phyloP scores from a whole-genome alignment of 352 stramenopile genomes.

The Phytophthora niederhauseri region DNA sequence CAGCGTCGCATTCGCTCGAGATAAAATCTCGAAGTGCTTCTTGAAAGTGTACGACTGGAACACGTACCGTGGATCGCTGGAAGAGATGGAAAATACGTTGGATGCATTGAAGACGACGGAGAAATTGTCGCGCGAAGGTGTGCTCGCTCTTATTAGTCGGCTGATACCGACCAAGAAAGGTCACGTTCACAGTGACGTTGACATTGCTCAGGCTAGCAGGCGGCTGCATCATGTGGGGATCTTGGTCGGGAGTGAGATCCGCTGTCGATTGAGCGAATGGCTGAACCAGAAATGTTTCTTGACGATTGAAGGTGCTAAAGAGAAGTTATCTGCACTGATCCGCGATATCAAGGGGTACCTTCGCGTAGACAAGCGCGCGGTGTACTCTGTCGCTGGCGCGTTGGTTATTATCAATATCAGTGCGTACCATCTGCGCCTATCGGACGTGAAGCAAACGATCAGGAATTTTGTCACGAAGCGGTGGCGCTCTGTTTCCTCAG shows the following conservation, averaged over 20 bases:
- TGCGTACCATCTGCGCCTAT: not conserved
- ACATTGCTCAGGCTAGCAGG: not conserved
- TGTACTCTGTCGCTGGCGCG: no score
- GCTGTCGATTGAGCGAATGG: not conserved
- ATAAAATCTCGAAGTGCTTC: not conserved
- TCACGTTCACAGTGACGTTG: not conserved
- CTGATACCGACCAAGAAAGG: not conserved
- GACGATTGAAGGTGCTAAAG: not conserved
- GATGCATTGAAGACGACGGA: not conserved
- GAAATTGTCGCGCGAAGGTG: not conserved
- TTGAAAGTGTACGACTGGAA: not conserved
- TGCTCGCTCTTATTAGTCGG: not conserved
- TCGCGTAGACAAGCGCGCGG: not conserved
- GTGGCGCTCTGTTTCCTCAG: not conserved
- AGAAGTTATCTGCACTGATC: not conserved
- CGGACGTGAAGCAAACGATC: not conserved
- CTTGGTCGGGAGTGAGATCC: not conserved
- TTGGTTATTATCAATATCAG: not conserved
- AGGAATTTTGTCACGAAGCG: not conserved
- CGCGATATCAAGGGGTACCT: not conserved
- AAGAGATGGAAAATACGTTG: not conserved
- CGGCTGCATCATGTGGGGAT: not conserved
- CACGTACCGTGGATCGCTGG: not conserved
- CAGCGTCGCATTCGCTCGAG: not conserved
- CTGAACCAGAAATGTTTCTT: not conserved